Percentiles rank a stretch among this genome's conserved stretches.
Conservation (phyloP, 164 flowering plant species). For the Sedum album region DNA sequence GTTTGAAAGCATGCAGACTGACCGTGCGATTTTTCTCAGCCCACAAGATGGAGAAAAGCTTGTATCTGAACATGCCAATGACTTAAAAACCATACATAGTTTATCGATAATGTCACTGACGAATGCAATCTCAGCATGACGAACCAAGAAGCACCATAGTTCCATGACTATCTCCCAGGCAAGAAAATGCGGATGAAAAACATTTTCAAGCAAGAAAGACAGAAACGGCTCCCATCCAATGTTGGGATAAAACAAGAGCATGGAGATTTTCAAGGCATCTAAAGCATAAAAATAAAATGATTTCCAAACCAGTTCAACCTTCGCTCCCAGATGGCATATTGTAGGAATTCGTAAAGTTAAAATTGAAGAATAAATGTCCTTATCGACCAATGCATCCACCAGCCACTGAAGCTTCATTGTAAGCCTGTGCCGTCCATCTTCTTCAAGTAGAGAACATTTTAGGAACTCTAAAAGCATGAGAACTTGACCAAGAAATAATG, state of each 20-base stretch:
- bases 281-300: slow-evolving; percentile 46
- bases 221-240: slow-evolving; percentile 48
- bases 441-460: slow-evolving; percentile 52
- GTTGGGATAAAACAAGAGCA: slow-evolving; percentile 45
- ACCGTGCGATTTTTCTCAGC: slow-evolving; percentile 67
- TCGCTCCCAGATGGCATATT: slow-evolving; percentile 28
- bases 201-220: slow-evolving; percentile 58
- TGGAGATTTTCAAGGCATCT: slow-evolving; percentile 56
- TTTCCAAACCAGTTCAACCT: slow-evolving; percentile 39
- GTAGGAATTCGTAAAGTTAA: slow-evolving; percentile 51
- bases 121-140: slow-evolving; percentile 51
- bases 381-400: slow-evolving; percentile 41
- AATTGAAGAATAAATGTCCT: slow-evolving; percentile 49
- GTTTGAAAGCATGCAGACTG: slow-evolving; percentile 35
- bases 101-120: slow-evolving; percentile 38
- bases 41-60: slow-evolving; percentile 30
- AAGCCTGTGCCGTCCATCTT: slow-evolving; percentile 35
- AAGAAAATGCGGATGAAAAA: slow-evolving; percentile 80
- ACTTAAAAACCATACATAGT: slow-evolving; percentile 42
- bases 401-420: slow-evolving; percentile 60
- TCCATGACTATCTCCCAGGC: slow-evolving; percentile 69
- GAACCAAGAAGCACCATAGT: slow-evolving; percentile 72
- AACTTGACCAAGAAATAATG: slow-evolving; percentile 44
- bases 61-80: slow-evolving; percentile 32
- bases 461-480: slow-evolving; percentile 48